phyloP scores from a whole-genome alignment of 352 stramenopile genomes.

The Globisporangium irregulare region DNA sequence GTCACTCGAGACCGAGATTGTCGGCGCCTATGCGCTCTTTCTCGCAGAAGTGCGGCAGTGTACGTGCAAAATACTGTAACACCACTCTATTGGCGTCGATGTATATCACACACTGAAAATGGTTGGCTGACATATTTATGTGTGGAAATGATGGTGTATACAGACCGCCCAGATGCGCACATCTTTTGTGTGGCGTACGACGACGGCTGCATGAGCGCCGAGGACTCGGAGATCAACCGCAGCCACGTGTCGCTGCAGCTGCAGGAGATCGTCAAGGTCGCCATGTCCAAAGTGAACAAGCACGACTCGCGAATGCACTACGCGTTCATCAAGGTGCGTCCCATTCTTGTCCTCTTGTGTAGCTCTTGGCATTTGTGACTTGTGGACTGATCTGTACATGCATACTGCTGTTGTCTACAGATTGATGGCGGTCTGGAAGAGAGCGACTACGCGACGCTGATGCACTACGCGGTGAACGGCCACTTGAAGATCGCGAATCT shows the following conservation, averaged over 20 bases:
- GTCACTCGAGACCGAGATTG: slow-evolving; percentile 82
- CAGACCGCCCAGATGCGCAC: slow-evolving; percentile 75
- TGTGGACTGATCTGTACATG: not conserved
- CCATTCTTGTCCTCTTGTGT: not conserved
- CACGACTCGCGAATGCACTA: slow-evolving; percentile 84
- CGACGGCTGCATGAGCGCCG: slow-evolving; percentile 75
- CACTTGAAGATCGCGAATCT: slow-evolving; percentile 81
- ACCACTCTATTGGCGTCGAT: not conserved
- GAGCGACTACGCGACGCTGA: slow-evolving; percentile 74
- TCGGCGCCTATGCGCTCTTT: slow-evolving; percentile 68
- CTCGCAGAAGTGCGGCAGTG: slow-evolving; percentile 74
- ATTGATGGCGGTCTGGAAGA: slow-evolving; percentile 62
- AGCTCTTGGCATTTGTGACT: not conserved
- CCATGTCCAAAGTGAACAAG: slow-evolving; percentile 73
- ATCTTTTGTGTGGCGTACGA: slow-evolving; percentile 88
- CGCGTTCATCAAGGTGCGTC: slow-evolving; percentile 65
- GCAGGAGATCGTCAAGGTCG: slow-evolving; percentile 85
- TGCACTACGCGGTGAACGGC: slow-evolving; percentile 81
- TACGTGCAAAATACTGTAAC: slow-evolving; percentile 27
- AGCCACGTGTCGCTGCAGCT: slow-evolving; percentile 77
- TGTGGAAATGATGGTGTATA: not conserved
- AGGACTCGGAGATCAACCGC: slow-evolving; percentile 70
- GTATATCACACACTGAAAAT: not conserved
- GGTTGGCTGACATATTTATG: not conserved
- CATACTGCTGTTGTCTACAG: slow-evolving; percentile 18